Percentiles rank a stretch among this genome's conserved stretches.
These are phyloP conservation scores for Penicillium sp. DNA, from an alignment of 2,329 filamentous ascomycete genomes.

Conservation along the genomic window DNA sequence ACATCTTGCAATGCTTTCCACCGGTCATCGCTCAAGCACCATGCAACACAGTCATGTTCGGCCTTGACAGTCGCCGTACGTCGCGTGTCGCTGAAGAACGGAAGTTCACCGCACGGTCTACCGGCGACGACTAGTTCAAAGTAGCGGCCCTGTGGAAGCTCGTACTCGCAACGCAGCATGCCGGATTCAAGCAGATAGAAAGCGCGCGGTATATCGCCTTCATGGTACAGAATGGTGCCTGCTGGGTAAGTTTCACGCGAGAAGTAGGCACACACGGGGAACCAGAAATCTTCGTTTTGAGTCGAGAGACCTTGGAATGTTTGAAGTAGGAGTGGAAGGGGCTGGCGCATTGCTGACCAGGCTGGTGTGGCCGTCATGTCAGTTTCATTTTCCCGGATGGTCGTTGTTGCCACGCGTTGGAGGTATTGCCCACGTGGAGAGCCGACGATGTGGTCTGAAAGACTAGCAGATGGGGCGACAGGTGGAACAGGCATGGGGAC, in stretches of 20 bases:
- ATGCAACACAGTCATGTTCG: constrained; percentile 74
- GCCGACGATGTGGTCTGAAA: constrained; percentile 54
- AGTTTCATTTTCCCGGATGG: constrained; percentile 54
- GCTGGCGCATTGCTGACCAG: constrained; percentile 85
- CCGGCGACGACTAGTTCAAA: constrained; percentile 90
- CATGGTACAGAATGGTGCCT: constrained; percentile 69
- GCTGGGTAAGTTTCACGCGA: constrained; percentile 58
- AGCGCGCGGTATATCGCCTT: constrained; percentile 68
- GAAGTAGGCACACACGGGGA: constrained; percentile 71
- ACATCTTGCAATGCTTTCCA: constrained; percentile 69
- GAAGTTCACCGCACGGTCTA: constrained; percentile 90
- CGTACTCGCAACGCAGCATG: constrained; percentile 83
- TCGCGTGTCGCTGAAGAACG: constrained; percentile 87
- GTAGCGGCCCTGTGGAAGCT: constrained; percentile 79
- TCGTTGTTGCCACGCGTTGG: constrained; percentile 68
- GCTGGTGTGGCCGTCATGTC: constrained; percentile 52
- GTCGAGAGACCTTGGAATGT: constrained; percentile 86
- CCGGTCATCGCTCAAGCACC: constrained; percentile 65
- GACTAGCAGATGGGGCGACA: constrained; percentile 9
- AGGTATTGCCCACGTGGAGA: constrained; percentile 77
- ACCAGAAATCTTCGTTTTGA: constrained; percentile 95
- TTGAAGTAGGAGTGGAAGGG: constrained; percentile 83
- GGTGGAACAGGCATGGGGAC: constrained; percentile 26
- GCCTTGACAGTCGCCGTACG: constrained; percentile 81
- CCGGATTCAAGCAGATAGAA: constrained; percentile 91